phyloP scores from a whole-genome alignment of 768 basidiomycete species.

The Hemileccinum rubropunctum region DNA sequence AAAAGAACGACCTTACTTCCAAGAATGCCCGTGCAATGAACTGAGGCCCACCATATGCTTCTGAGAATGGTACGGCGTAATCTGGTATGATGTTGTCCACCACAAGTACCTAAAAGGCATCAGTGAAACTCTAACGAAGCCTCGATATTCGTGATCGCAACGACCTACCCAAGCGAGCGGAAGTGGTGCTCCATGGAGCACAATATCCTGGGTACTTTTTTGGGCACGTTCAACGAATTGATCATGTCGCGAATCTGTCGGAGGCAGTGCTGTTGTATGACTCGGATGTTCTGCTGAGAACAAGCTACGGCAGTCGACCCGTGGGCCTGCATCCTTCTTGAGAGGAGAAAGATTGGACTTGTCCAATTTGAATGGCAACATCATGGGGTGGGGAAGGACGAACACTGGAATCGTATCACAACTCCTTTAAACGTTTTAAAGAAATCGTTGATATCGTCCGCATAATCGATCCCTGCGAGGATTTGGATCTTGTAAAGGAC shows the following conservation, averaged over 20 bases:
- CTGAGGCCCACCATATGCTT: slow-evolving; percentile 24
- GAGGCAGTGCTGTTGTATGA: background rate
- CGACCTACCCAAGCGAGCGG: slow-evolving; percentile 27
- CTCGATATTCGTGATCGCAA: no score
- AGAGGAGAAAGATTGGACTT: slow-evolving; percentile 15
- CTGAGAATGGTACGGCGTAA: slow-evolving; percentile 27
- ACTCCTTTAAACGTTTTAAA: slow-evolving; percentile 5
- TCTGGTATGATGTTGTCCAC: slow-evolving; percentile 28
- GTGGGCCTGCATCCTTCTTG: slow-evolving; percentile 12
- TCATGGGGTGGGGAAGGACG: slow-evolving; percentile 9
- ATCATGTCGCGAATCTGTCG: slow-evolving; percentile 3
- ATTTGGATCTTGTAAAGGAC: background rate
- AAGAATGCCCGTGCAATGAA: slow-evolving; percentile 27
- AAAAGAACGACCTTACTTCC: slow-evolving; percentile 13
- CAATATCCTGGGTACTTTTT: slow-evolving; percentile 12
- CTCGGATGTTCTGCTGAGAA: slow-evolving; percentile 12
- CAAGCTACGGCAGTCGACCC: slow-evolving; percentile 21
- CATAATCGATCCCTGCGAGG: background rate
- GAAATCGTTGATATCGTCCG: background rate
- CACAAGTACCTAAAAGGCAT: slow-evolving; percentile 20
- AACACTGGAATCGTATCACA: background rate
- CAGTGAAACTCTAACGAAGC: background rate
- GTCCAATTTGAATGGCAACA: slow-evolving; percentile 14
- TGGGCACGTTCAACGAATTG: background rate
- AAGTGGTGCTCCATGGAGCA: slow-evolving; percentile 22